Evolutionary conservation across 2,329 filamentous ascomycete species (phyloP).

Genomic region (Claviceps quebecensis): DNA sequence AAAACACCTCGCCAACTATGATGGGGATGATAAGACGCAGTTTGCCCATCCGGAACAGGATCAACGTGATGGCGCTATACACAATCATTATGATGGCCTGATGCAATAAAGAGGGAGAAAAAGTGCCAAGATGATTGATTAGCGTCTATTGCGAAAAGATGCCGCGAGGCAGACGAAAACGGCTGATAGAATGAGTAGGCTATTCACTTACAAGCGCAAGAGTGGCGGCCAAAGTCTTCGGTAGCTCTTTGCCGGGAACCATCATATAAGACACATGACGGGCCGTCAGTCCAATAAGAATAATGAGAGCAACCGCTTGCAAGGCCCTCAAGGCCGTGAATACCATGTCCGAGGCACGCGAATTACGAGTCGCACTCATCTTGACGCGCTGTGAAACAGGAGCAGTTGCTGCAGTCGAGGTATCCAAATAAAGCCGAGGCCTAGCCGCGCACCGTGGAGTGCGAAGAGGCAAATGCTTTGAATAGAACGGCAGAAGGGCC

Average conservation of each 20-base stretch:
- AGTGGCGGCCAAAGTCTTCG: conserved; percentile 62
- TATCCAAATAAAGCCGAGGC: conserved; percentile 30
- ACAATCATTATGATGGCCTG: conserved; percentile 67
- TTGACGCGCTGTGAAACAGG: conserved; percentile 14
- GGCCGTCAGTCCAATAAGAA: conserved; percentile 60
- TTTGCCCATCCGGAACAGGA: conserved; percentile 65
- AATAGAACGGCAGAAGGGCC: conserved; percentile 24
- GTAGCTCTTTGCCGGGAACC: conserved; percentile 47
- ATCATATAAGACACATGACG: conserved; percentile 75
- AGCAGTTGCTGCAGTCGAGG: conserved; percentile 8
- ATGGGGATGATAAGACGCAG: conserved; percentile 60
- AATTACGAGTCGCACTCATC: conserved; percentile 35
- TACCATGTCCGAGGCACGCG: conserved; percentile 63
- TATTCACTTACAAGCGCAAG: conserved; percentile 56
- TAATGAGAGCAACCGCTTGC: conserved; percentile 57
- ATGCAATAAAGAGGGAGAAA: not conserved
- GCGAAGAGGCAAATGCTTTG: conserved; percentile 26
- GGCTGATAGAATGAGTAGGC: too few relatives aligned
- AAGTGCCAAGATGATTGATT: not conserved
- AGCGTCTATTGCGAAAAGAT: not conserved
- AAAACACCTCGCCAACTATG: conserved; percentile 44
- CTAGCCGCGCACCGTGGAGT: conserved; percentile 24
- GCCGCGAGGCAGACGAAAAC: too few relatives aligned
- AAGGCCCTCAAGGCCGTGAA: conserved; percentile 62
- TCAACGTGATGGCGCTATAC: conserved; percentile 67